Conservation (phyloP, 495 filamentous ascomycete species). For the Thermothielavioides terrestris region DNA sequence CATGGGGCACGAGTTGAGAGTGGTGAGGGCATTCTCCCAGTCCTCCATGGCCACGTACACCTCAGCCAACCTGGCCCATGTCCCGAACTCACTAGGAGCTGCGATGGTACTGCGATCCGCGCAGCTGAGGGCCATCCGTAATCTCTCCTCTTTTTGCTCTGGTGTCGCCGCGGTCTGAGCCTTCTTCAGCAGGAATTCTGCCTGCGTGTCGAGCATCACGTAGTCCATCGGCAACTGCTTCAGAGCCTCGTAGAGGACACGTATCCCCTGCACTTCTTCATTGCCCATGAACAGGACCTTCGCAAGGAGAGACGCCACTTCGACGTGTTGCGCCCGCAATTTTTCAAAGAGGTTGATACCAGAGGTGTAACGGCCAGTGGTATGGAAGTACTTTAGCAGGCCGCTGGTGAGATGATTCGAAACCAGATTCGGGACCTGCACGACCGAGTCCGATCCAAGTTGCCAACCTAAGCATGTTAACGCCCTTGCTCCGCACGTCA, state of each 20-base stretch:
- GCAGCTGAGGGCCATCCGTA: slow-evolving; percentile 78
- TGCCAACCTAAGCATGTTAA: slow-evolving; percentile 60
- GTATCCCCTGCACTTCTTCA: slow-evolving; percentile 90
- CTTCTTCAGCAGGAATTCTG: slow-evolving; percentile 85
- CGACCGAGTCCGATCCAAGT: slow-evolving; percentile 91
- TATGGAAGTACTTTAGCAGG: slow-evolving; percentile 92
- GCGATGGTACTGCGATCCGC: slow-evolving; percentile 90
- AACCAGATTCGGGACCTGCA: slow-evolving; percentile 93
- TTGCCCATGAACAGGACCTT: slow-evolving; percentile 86
- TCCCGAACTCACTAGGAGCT: slow-evolving; percentile 92
- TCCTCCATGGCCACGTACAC: slow-evolving; percentile 87
- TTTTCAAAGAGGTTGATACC: slow-evolving; percentile 98
- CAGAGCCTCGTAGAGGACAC: slow-evolving; percentile 76
- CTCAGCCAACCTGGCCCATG: slow-evolving; percentile 89
- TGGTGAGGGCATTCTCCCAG: slow-evolving; percentile 88
- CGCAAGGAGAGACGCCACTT: slow-evolving; percentile 86
- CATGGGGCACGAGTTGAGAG: slow-evolving; percentile 98
- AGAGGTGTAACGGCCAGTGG: slow-evolving; percentile 88
- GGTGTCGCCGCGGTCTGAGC: slow-evolving; percentile 43
- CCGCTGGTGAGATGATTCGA: slow-evolving; percentile 93
- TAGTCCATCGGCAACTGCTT: slow-evolving; percentile 94
- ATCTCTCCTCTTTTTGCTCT: slow-evolving; percentile 47
- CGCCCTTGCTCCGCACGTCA: too few species aligned
- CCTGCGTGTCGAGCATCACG: slow-evolving; percentile 84
- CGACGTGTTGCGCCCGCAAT: slow-evolving; percentile 77